These are phyloP conservation scores for Colletotrichum sp. DNA, from an alignment of 2,329 filamentous ascomycete genomes.

Conservation along the genomic window DNA sequence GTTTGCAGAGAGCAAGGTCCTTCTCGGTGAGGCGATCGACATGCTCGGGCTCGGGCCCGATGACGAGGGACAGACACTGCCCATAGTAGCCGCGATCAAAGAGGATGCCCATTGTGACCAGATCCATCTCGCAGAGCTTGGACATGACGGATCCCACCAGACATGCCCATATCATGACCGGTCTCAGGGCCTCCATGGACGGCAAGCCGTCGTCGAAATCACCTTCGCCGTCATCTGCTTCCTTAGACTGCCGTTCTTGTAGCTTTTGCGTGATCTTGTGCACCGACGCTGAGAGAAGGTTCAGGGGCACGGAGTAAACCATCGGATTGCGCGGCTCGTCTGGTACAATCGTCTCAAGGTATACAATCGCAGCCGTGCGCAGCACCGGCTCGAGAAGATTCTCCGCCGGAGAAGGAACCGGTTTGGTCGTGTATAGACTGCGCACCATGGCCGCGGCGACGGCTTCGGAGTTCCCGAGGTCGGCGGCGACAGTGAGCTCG, in stretches of 20 bases:
- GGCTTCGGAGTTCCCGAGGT: not conserved
- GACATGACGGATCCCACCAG: conserved; percentile 31
- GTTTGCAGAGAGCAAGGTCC: conserved; percentile 25
- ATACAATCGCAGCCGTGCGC: conserved; percentile 32
- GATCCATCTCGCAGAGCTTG: conserved; percentile 17
- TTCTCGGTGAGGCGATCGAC: conserved; percentile 21
- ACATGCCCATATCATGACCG: conserved; percentile 31
- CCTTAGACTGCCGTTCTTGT: not conserved
- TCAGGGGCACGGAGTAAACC: conserved; percentile 32
- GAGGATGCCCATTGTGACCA: not conserved
- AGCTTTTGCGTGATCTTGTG: conserved; percentile 4
- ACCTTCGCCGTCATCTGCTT: not conserved
- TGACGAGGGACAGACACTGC: conserved; percentile 25
- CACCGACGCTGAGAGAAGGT: conserved; percentile 29
- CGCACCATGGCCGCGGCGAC: not conserved
- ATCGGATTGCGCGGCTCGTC: conserved; percentile 35
- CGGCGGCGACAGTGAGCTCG: not conserved
- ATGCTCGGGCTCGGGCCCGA: conserved; percentile 17
- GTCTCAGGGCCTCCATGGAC: conserved; percentile 2
- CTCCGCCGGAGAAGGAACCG: not conserved
- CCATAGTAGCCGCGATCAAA: conserved; percentile 30
- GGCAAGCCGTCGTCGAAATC: not conserved
- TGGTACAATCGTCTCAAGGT: conserved; percentile 35
- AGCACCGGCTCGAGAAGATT: conserved; percentile 30
- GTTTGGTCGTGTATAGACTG: not conserved